Evolutionary conservation across 2,329 filamentous ascomycete genomes (phyloP).

Genomic region (Dactylellina sp.): DNA sequence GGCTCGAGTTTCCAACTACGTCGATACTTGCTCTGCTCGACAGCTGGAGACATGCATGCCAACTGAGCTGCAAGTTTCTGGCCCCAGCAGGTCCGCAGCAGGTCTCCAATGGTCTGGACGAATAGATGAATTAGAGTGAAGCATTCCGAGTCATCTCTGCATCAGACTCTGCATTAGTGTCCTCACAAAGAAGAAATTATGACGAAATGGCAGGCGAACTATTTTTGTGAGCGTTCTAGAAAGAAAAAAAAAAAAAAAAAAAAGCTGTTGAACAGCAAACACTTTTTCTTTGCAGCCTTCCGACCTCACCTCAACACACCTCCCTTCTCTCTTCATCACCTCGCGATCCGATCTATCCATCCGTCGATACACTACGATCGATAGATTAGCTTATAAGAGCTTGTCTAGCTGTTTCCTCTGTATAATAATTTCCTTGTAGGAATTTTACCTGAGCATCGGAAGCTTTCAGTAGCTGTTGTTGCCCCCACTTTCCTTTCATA

Average conservation of each 20-base stretch:
- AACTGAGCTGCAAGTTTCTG: too few relatives aligned
- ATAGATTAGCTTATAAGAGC: constrained; percentile 3
- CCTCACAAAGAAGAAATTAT: constrained; percentile 34
- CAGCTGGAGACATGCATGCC: too few relatives aligned
- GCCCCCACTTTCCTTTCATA: constrained; percentile 36
- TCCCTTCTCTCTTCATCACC: background rate
- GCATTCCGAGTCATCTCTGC: constrained; percentile 9
- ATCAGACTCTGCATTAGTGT: constrained; percentile 26
- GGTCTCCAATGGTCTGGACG: too few relatives aligned
- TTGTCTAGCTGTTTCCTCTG: constrained; percentile 3
- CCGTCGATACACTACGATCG: background rate
- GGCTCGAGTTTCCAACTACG: too few relatives aligned
- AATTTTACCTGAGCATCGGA: constrained; percentile 1
- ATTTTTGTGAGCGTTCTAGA: constrained; percentile 3
- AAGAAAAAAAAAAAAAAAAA: constrained; percentile 38
- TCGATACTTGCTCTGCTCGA: too few relatives aligned
- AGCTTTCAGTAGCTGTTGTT: constrained; percentile 21
- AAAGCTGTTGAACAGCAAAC: constrained; percentile 29
- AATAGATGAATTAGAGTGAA: background rate
- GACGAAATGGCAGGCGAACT: constrained; percentile 43
- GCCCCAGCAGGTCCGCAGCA: too few relatives aligned
- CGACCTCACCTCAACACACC: constrained; percentile 30
- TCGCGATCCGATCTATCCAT: constrained; percentile 3
- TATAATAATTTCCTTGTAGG: constrained; percentile 1
- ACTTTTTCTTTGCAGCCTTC: constrained; percentile 26